phyloP scores from a whole-genome alignment of 2,329 filamentous ascomycete genomes.

The Paecilomyces sp. region DNA sequence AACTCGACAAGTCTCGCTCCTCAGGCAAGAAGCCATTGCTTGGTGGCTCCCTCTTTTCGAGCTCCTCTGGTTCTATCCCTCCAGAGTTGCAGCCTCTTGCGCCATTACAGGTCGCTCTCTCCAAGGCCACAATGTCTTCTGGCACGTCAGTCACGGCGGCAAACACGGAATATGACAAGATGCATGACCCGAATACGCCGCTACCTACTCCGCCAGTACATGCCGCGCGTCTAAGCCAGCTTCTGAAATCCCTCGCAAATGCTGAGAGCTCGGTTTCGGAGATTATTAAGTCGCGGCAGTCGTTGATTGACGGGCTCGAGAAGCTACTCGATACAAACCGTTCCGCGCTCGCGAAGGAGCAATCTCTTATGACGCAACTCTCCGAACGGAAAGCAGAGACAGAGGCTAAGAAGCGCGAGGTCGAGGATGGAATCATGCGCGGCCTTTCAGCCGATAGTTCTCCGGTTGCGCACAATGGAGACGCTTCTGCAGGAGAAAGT shows the following conservation, averaged over 20 bases:
- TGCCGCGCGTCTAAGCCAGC: constrained; percentile 77
- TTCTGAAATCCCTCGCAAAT: constrained; percentile 82
- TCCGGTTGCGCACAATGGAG: constrained; percentile 38
- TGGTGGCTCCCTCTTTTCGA: constrained; percentile 65
- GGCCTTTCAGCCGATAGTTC: constrained; percentile 60
- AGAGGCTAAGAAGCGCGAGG: constrained; percentile 76
- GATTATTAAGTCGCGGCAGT: constrained; percentile 75
- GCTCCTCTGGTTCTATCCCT: constrained; percentile 54
- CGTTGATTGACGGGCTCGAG: constrained; percentile 72
- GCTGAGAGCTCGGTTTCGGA: constrained; percentile 86
- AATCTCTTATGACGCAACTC: constrained; percentile 58
- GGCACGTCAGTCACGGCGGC: constrained; percentile 63
- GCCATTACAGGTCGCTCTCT: constrained; percentile 63
- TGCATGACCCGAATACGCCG: constrained; percentile 62
- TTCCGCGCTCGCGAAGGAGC: constrained; percentile 61
- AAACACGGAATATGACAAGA: constrained; percentile 74
- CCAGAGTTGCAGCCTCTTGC: constrained; percentile 71
- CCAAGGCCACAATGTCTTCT: constrained; percentile 63
- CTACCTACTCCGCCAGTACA: constrained; percentile 81
- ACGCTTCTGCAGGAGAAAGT: constrained; percentile 19
- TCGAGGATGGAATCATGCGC: constrained; percentile 86
- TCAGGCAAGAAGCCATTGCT: constrained; percentile 49
- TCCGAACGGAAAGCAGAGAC: constrained; percentile 61
- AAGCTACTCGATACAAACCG: constrained; percentile 71
- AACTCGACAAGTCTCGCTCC: constrained; percentile 50